A percentile compares a stretch with the other conserved stretches of the same genome.
Evolutionary conservation across 169 alveolate genomes (phyloP).

Genomic region (Eimeria acervulina): DNA sequence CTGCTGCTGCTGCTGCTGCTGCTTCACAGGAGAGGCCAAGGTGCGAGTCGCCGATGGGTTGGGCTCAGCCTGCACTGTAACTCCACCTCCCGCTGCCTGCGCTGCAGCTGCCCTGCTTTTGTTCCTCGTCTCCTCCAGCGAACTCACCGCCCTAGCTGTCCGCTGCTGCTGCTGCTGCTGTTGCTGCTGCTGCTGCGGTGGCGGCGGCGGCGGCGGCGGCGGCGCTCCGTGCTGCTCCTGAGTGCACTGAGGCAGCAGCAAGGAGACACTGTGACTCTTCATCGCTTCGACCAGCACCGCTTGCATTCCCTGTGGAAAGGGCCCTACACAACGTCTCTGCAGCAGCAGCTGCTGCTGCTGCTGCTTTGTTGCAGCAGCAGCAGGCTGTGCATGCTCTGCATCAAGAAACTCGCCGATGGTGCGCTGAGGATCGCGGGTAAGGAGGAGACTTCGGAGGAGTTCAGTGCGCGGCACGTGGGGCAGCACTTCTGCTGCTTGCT

Average conservation of each 20-base stretch:
- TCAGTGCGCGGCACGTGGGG: conserved; percentile 65
- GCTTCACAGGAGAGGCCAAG: conserved; percentile 50
- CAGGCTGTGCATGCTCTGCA: conserved; percentile 16
- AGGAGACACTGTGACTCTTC: conserved; percentile 76
- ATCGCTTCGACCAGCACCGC: conserved; percentile 77
- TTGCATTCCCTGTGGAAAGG: conserved; percentile 82
- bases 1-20: conserved; percentile 21
- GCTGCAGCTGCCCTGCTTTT: background rate
- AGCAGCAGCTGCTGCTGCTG: conserved; percentile 2
- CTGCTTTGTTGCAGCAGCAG: background rate
- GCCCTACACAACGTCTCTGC: conserved; percentile 40
- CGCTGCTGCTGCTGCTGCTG: conserved; percentile 70
- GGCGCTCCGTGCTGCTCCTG: conserved; percentile 43
- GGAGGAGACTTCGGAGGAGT: conserved; percentile 65
- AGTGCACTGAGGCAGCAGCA: conserved; percentile 70
- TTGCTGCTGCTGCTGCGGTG: conserved; percentile 36
- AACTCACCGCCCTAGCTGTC: conserved; percentile 5
- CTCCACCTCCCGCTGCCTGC: conserved; percentile 30
- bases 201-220: conserved; percentile 32
- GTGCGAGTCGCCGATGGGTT: conserved; percentile 40
- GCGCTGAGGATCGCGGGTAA: conserved; percentile 49
- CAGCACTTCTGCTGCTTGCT: conserved; percentile 67
- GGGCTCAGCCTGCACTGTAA: conserved; percentile 13
- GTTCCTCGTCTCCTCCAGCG: conserved; percentile 48
- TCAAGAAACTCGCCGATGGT: conserved; percentile 57